Conservation (phyloP, 2,329 filamentous ascomycete species). For the Cryphonectria nitschkei region DNA sequence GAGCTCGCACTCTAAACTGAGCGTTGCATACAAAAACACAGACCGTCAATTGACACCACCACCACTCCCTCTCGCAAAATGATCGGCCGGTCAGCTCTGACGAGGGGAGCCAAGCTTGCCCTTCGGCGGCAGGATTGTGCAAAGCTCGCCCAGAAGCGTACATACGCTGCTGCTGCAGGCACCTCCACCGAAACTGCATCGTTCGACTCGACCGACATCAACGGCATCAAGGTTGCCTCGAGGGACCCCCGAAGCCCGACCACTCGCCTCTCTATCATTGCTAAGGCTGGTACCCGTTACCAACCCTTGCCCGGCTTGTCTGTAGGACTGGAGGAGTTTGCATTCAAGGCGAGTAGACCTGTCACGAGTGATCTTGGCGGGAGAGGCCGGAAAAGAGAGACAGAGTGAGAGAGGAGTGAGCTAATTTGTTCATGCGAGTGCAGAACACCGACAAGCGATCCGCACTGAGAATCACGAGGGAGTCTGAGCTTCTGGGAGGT, state of each 20-base stretch:
- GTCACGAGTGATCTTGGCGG: constrained; percentile 27
- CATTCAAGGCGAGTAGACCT: constrained; percentile 77
- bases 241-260: constrained; percentile 88
- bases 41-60: constrained; percentile 53
- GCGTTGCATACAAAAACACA: constrained; percentile 37
- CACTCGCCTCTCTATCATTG: constrained; percentile 86
- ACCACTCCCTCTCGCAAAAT: constrained; percentile 60
- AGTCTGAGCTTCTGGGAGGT: constrained; percentile 92
- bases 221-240: constrained; percentile 90
- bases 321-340: constrained; percentile 89
- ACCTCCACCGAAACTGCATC: constrained; percentile 68
- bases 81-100: constrained; percentile 65
- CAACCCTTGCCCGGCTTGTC: constrained; percentile 88
- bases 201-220: constrained; percentile 85
- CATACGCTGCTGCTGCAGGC: constrained; percentile 62
- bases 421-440: constrained; percentile 49
- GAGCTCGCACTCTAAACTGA: constrained; percentile 33
- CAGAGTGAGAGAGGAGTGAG: constrained; percentile 36
- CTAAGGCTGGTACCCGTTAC: constrained; percentile 93
- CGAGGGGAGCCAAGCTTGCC: constrained; percentile 62
- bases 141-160: constrained; percentile 53
- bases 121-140: constrained; percentile 62
- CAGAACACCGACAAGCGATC: constrained; percentile 88
- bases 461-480: constrained; percentile 88
- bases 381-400: constrained; percentile 14